Percentiles rank a stretch among this genome's conserved stretches.
These are phyloP conservation scores for Leptoxyphium fumago DNA, from an alignment of 2,329 filamentous ascomycete species.

Conservation along the genomic window DNA sequence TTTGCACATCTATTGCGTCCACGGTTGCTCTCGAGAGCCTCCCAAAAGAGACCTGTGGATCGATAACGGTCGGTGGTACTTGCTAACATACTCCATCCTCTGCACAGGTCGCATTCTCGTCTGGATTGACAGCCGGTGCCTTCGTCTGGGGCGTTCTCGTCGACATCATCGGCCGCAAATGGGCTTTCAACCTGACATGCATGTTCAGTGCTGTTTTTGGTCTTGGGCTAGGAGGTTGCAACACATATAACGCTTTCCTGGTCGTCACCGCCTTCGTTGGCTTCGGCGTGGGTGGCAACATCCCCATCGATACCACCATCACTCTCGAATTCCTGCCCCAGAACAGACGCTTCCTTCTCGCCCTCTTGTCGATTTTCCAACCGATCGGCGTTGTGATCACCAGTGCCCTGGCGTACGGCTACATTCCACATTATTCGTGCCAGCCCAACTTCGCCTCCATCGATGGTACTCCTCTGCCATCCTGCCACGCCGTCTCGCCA, in stretches of 20 bases:
- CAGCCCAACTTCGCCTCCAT: slow-evolving; percentile 30
- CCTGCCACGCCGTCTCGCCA: slow-evolving; percentile 24
- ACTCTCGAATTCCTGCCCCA: slow-evolving; percentile 41
- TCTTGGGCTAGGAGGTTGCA: slow-evolving; percentile 35
- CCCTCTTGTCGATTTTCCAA: slow-evolving; percentile 40
- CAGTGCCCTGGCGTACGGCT: slow-evolving; percentile 37
- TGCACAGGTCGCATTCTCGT: slow-evolving; percentile 31
- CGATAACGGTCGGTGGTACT: too few relatives aligned
- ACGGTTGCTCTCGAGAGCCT: neutral
- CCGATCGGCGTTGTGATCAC: slow-evolving; percentile 40
- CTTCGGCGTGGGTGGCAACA: slow-evolving; percentile 37
- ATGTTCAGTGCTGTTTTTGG: slow-evolving; percentile 41
- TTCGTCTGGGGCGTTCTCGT: slow-evolving; percentile 42
- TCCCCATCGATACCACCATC: slow-evolving; percentile 42
- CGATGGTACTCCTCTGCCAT: slow-evolving; percentile 25
- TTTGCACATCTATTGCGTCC: slow-evolving; percentile 1
- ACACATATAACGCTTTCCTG: slow-evolving; percentile 36
- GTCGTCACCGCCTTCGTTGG: slow-evolving; percentile 40
- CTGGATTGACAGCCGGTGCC: slow-evolving; percentile 40
- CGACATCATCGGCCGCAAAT: slow-evolving; percentile 38
- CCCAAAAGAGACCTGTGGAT: neutral
- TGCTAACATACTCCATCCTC: neutral
- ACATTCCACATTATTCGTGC: slow-evolving; percentile 38
- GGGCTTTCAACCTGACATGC: slow-evolving; percentile 45
- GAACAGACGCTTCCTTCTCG: slow-evolving; percentile 37